Evolutionary conservation across 2,329 filamentous ascomycete species (phyloP), one percentile per base, ranked within the genome.

Genomic region (Herpomyces periplanetae): DNA sequence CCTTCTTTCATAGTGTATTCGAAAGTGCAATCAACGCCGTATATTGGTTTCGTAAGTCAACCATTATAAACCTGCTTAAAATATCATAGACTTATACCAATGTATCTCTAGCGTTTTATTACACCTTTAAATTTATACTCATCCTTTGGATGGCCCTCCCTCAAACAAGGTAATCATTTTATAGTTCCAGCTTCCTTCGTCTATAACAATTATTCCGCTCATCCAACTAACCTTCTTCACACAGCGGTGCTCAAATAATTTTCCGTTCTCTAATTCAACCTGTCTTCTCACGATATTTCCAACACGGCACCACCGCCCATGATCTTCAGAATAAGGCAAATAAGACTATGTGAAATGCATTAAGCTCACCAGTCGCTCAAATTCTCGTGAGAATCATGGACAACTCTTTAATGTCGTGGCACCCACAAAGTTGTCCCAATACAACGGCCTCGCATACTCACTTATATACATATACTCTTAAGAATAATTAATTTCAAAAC

Each of bases 71-170:
- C 19, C 10, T 8, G 11, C 15, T 8, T 13, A n/a, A 10, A 20
- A 8, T 4, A 13, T 16, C 12, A 13, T 19, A 15, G 9, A 19
- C 28, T 33, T 20, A 34, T 21, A 15, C 13, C 4, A 13, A 8
- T n/a, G n/a, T n/a, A n/a, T n/a, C n/a, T 5, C n/a, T 22, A 41
- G 43, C 80, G 37, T 96, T 96, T 50, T 96, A 96, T 63, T 96
- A 68, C 46, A 75, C 73, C 38, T 91, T 96, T 64, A 96, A 96
- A 56, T 88, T 96, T 38, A 49, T 84, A 37, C 64, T 91, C 40
- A 53, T 91, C 33, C 60, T 96, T 40, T 96, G 80, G 80, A 71
- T 96, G 47, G 60, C 75, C 31, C 69, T 96, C 34, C 80, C 80
- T 40, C 54, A 66, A 42, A 88, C 84, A 49, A 50, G 51, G 75